Evolutionary conservation across 495 filamentous ascomycete genomes (phyloP).

Genomic region (Penicilliopsis zonata): DNA sequence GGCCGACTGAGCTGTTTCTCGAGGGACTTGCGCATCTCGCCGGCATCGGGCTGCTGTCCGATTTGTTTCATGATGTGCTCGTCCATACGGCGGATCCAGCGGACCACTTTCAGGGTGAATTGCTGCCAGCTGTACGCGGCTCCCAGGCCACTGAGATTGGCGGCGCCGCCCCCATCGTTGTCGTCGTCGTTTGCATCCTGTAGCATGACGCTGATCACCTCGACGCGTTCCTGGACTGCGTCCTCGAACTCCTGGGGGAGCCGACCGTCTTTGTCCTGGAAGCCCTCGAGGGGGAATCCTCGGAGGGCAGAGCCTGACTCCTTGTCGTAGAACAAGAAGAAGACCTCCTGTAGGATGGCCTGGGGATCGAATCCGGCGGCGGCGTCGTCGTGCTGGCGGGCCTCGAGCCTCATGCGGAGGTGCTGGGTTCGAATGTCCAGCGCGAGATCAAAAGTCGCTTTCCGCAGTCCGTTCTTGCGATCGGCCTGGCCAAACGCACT

Average conservation of each 20-base stretch:
- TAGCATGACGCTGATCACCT: slow-evolving; percentile 17
- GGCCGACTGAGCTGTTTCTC: slow-evolving; percentile 4
- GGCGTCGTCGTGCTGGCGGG: slow-evolving; percentile 8
- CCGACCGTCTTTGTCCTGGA: slow-evolving; percentile 18
- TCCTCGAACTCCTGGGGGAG: slow-evolving; percentile 20
- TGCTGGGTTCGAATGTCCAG: slow-evolving; percentile 29
- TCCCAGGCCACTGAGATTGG: slow-evolving; percentile 15
- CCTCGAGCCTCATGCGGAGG: slow-evolving; percentile 20
- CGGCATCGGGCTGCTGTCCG: slow-evolving; percentile 7
- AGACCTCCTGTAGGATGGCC: slow-evolving; percentile 13
- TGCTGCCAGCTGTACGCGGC: slow-evolving; percentile 18
- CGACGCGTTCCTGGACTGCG: slow-evolving; percentile 18
- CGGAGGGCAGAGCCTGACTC: slow-evolving; percentile 18
- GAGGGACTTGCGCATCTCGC: slow-evolving; percentile 11
- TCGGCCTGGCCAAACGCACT: slow-evolving; percentile 5
- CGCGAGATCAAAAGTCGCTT: slow-evolving; percentile 23
- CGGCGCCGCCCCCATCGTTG: slow-evolving; percentile 10
- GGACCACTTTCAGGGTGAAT: slow-evolving; percentile 17
- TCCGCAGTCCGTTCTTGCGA: slow-evolving; percentile 11
- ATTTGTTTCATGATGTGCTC: slow-evolving; percentile 18
- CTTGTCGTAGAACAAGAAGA: slow-evolving; percentile 19
- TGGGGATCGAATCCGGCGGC: slow-evolving; percentile 15
- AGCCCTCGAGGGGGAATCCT: no score
- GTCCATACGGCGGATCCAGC: slow-evolving; percentile 22
- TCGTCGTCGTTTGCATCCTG: no score